Percentiles rank a stretch among this genome's conserved stretches.
Evolutionary conservation across 306 rosid genomes (phyloP).

Genomic region (Cucurbita ficifolia): DNA sequence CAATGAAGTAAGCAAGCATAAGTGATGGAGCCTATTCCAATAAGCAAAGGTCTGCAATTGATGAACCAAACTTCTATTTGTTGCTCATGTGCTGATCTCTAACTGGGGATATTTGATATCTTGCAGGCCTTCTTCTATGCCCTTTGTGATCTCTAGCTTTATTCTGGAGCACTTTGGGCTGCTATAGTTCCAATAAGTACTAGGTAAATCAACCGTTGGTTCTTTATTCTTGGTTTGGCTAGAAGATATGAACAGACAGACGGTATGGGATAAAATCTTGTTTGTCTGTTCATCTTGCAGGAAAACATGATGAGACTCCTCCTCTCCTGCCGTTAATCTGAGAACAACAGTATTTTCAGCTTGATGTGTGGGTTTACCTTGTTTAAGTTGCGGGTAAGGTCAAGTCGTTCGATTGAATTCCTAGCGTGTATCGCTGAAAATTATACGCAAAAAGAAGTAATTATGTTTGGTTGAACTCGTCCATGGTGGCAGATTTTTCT

Average conservation of each 20-base stretch:
- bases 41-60: constrained; percentile 43
- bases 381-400: constrained; percentile 1
- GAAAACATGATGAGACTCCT: neutral
- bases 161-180: constrained; percentile 81
- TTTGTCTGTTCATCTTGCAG: neutral
- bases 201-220: constrained; percentile 31
- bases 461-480: neutral
- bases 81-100: constrained; percentile 11
- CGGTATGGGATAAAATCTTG: neutral
- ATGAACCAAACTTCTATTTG: constrained; percentile 9
- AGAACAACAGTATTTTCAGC: constrained; percentile 3
- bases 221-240: neutral
- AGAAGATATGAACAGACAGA: neutral
- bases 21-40: constrained; percentile 48
- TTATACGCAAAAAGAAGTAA: neutral
- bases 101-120: constrained; percentile 23
- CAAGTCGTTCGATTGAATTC: neutral
- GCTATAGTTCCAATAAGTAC: constrained; percentile 43
- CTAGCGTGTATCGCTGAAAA: neutral
- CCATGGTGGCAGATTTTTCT: constrained; percentile 4
- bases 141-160: constrained; percentile 72
- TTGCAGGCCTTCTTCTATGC: constrained; percentile 59
- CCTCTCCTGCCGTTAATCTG: neutral
- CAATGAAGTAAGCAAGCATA: constrained; percentile 55
- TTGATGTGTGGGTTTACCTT: constrained; percentile 9